Conservation (phyloP, 1,284 basidiomycete species). For the Laetiporus sulphureus region DNA sequence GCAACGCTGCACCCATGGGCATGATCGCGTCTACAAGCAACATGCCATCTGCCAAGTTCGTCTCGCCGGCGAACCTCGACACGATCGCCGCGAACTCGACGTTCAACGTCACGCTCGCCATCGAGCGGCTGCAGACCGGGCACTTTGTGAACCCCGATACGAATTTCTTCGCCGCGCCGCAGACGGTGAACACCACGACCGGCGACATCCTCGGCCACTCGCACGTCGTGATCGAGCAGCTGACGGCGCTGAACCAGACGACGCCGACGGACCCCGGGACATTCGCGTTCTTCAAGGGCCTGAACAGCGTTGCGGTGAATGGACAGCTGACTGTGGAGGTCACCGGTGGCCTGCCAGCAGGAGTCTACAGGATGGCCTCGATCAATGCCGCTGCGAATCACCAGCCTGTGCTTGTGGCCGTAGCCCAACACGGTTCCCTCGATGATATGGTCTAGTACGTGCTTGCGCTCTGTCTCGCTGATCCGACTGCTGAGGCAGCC, state of each 20-base stretch:
- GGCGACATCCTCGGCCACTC: slow-evolving; percentile 56
- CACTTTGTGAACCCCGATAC: slow-evolving; percentile 54
- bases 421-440: slow-evolving; percentile 45
- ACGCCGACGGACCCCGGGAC: slow-evolving; percentile 44
- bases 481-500: background rate
- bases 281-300: slow-evolving; percentile 68
- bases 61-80: slow-evolving; percentile 46
- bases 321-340: slow-evolving; percentile 49
- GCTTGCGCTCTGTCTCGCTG: background rate
- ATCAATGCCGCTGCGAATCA: slow-evolving; percentile 61
- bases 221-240: slow-evolving; percentile 55
- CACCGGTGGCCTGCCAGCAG: slow-evolving; percentile 48
- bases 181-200: slow-evolving; percentile 41
- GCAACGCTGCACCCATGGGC: slow-evolving; percentile 60
- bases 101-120: slow-evolving; percentile 54
- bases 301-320: slow-evolving; percentile 41
- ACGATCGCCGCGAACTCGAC: slow-evolving; percentile 42
- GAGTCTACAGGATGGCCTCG: slow-evolving; percentile 53
- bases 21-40: slow-evolving; percentile 46
- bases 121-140: slow-evolving; percentile 52
- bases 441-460: slow-evolving; percentile 42
- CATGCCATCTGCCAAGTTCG: slow-evolving; percentile 57
- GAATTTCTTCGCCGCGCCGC: slow-evolving; percentile 64
- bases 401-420: slow-evolving; percentile 46
- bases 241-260: slow-evolving; percentile 43